phyloP scores from a whole-genome alignment of 1,139 yeast genomes.

The Candida albicans region DNA sequence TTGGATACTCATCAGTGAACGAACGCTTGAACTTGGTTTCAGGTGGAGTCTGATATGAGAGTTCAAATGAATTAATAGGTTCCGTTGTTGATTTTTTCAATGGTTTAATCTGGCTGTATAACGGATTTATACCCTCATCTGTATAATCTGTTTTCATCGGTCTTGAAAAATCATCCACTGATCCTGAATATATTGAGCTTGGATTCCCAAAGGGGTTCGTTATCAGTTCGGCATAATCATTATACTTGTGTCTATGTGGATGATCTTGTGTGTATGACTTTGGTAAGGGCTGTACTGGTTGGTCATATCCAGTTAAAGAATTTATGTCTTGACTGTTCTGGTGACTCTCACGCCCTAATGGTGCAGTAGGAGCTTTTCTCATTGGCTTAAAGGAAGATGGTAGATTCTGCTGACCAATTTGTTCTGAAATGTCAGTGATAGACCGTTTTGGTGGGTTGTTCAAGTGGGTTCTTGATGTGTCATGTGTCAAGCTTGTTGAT shows the following conservation, averaged over 20 bases:
- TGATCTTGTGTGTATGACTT: background rate
- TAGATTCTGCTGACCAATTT: background rate
- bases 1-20: conserved; percentile 8
- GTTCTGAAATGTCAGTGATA: conserved; percentile 1
- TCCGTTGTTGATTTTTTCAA: background rate
- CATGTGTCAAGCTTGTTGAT: background rate
- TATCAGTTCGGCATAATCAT: too few relatives aligned
- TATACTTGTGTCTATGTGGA: background rate
- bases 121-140: background rate
- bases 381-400: background rate
- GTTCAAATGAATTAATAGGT: conserved; percentile 1
- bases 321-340: background rate
- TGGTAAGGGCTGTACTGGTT: background rate
- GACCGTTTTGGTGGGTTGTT: background rate
- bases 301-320: background rate
- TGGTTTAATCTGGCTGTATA: background rate
- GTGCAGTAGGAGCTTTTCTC: background rate
- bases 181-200: too few relatives aligned
- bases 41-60: background rate
- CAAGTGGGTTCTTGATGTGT: background rate
- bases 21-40: conserved; percentile 1
- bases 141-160: background rate
- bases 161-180: background rate
- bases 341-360: background rate
- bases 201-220: too few relatives aligned